Evolutionary conservation across 2,329 filamentous ascomycete species (phyloP).

Genomic region (Ascochyta rabiei): DNA sequence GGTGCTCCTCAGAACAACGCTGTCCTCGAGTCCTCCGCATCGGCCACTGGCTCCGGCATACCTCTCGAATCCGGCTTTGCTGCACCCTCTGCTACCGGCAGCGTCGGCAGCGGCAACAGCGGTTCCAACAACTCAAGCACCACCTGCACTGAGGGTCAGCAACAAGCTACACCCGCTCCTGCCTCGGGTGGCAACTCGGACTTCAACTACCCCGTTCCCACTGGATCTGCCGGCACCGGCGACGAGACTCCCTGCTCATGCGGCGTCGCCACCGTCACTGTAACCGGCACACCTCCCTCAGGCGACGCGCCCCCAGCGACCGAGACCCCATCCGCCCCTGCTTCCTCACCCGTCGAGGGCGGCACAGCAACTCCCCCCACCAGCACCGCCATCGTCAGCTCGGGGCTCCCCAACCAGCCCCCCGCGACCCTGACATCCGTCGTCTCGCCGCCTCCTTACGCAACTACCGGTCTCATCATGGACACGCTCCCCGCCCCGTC

Average conservation of each 20-base stretch:
- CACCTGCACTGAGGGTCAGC: conserved; percentile 21
- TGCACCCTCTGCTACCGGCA: conserved; percentile 25
- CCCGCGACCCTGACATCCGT: conserved; percentile 8
- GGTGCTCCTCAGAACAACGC: conserved; percentile 39
- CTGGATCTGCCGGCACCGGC: conserved; percentile 7
- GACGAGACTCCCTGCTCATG: conserved; percentile 32
- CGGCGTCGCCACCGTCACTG: conserved; percentile 36
- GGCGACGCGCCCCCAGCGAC: conserved; percentile 23
- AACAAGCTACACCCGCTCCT: conserved; percentile 6
- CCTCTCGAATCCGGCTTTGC: conserved; percentile 34
- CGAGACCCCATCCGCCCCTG: conserved; percentile 18
- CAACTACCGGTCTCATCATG: conserved; percentile 33
- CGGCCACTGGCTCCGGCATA: conserved; percentile 33
- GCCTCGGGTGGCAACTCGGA: conserved; percentile 16
- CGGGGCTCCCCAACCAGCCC: not conserved
- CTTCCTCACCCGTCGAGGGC: conserved; percentile 11
- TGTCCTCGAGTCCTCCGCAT: conserved; percentile 33
- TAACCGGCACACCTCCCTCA: conserved; percentile 38
- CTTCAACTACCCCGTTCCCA: conserved; percentile 21
- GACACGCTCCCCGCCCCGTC: conserved; percentile 36
- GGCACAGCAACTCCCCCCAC: conserved; percentile 6
- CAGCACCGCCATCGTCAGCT: conserved; percentile 9
- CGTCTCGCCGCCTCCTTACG: conserved; percentile 25
- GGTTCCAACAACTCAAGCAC: conserved; percentile 16
- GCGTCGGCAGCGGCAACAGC: not conserved